Conservation (phyloP, 2,329 filamentous ascomycete genomes). For the Tolypocladium guangdongense region DNA sequence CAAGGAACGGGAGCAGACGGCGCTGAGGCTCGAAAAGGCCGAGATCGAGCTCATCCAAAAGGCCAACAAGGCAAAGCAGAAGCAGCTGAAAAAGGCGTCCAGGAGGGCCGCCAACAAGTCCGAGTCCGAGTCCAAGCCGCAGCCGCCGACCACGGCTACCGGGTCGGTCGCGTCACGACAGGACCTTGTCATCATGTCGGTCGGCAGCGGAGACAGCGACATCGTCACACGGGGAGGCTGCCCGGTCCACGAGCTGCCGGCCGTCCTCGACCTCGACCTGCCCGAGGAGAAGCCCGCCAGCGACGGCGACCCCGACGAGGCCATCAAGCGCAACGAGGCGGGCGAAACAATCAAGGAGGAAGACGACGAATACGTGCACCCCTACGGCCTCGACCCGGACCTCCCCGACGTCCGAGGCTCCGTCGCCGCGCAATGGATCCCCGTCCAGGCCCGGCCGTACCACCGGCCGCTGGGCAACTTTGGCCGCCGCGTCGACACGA, state of each 20-base stretch:
- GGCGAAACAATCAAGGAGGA: conserved; percentile 7
- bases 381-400: conserved; percentile 21
- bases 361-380: conserved; percentile 24
- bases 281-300: neutral
- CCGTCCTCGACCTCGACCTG: conserved; percentile 1
- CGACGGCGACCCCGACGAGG: neutral
- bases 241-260: conserved; percentile 5
- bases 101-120: neutral
- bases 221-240: neutral
- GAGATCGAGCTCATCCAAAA: conserved; percentile 77
- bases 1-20: conserved; percentile 67
- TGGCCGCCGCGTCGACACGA: conserved; percentile 87
- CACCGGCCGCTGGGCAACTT: conserved; percentile 58
- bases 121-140: conserved; percentile 1
- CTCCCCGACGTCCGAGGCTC: conserved; percentile 32
- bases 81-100: conserved; percentile 23
- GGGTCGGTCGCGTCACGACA: conserved; percentile 1
- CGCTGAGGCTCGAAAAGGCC: conserved; percentile 73
- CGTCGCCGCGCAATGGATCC: conserved; percentile 65
- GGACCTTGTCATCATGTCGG: conserved; percentile 1
- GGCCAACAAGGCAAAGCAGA: conserved; percentile 61
- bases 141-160: neutral
- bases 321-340: neutral
- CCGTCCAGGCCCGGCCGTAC: conserved; percentile 61
- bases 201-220: conserved; percentile 1